Evolutionary conservation across 1,284 basidiomycete genomes (phyloP), one percentile per base, ranked within the genome.

Genomic region (Gomphus bonarii): DNA sequence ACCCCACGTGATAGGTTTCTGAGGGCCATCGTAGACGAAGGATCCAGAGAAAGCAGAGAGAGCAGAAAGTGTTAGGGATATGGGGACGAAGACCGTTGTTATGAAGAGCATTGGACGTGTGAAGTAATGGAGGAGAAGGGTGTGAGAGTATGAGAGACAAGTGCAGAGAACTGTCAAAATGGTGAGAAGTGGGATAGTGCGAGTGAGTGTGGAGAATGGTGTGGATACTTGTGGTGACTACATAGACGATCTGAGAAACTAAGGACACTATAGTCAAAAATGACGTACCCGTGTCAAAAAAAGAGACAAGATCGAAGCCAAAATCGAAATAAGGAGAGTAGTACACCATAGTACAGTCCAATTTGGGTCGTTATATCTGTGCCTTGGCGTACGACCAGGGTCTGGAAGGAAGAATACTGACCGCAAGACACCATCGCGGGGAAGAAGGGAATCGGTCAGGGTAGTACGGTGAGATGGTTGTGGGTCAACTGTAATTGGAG

Each of bases 21-120:
- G 72, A 58, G 81, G 77, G 12, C 75, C 80, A 60, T 87, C 83
- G 75, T 86, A 87, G 76, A 93, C 88, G 65, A 95, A 95, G 66
- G 90, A 92, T 31, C 90, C 93, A 8, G 87, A 78, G 64, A 95
- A 90, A 1, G 91, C 90, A 86, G 91, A 94, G 57, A 91, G 70
- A 16, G 91, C 84, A 52, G 87, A 91, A 48, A 92, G 73, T 63
- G 90, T 81, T 31, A 95, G 75, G 0, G 87, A 86, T 46, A 83
- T 80, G 14, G 93, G 92, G 33, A 94, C 82, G 63, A 86, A 84
- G 22, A 89, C 76, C 1, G 85, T 84, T 0, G 91, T 94, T 3
- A 79, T 81, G 22, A 90, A 71, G 70, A 95, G 83, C 35, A 92
- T 89, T 20, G 91, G 88, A 58, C 85, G 81, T 54, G 90, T 86